Conservation (phyloP, 1,284 basidiomycete species). For the Xerocomus minutiporus region DNA sequence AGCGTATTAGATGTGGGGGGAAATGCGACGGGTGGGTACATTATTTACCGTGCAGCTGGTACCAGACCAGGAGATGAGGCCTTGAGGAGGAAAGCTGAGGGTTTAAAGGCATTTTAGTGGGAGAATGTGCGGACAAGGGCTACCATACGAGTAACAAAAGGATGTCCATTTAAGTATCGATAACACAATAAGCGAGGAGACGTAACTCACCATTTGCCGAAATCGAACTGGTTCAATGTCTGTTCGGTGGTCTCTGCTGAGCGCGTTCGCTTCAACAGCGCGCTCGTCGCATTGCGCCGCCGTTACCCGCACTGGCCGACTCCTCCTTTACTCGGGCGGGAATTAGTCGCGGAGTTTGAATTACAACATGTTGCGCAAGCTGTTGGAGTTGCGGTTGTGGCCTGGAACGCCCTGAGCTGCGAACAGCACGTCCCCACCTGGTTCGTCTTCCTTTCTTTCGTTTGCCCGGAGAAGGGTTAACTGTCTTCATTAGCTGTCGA, state of each 20-base stretch:
- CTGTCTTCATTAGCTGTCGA: conserved; percentile 36
- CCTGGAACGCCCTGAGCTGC: conserved; percentile 71
- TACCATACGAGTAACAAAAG: conserved; percentile 24
- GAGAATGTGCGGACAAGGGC: conserved; percentile 4
- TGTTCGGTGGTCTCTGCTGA: conserved; percentile 21
- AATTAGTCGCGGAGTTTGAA: too few relatives aligned
- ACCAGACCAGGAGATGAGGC: conserved; percentile 17
- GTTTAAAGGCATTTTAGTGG: conserved; percentile 9
- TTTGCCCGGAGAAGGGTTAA: neutral
- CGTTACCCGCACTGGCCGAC: conserved; percentile 23
- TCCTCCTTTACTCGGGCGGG: conserved; percentile 36
- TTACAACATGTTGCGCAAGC: conserved; percentile 62
- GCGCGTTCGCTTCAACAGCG: conserved; percentile 6
- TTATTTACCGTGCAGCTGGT: conserved; percentile 14
- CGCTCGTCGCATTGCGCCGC: conserved; percentile 29
- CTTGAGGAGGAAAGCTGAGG: neutral
- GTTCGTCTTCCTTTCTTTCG: conserved; percentile 34
- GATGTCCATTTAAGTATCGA: conserved; percentile 8
- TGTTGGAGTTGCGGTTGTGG: conserved; percentile 69
- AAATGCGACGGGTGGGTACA: conserved; percentile 26
- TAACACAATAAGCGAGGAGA: conserved; percentile 11
- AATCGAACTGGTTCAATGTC: conserved; percentile 13
- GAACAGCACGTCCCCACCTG: conserved; percentile 49
- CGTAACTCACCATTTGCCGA: neutral
- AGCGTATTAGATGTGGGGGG: conserved; percentile 59